Evolutionary conservation across 768 basidiomycete genomes (phyloP).

Genomic region (Russula earlei): DNA sequence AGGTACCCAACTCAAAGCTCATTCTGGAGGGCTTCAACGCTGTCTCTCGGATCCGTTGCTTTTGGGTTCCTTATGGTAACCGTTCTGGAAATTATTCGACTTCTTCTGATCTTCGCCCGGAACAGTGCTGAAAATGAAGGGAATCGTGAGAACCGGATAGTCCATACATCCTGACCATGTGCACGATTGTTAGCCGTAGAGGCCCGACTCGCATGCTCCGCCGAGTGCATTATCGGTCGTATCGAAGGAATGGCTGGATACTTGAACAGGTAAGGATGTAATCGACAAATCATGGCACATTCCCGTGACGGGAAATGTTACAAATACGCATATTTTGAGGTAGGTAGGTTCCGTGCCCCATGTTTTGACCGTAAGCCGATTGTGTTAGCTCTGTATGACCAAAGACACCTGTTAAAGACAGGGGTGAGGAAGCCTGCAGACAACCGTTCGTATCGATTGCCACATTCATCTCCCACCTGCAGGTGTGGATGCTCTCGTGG

Average conservation of each 20-base stretch:
- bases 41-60: conserved; percentile 76
- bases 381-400: conserved; percentile 63
- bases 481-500: conserved; percentile 67
- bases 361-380: not conserved
- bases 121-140: conserved; percentile 55
- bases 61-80: conserved; percentile 83
- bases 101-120: conserved; percentile 49
- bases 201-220: conserved; percentile 68
- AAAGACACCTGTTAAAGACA: conserved; percentile 79
- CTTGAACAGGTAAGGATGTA: conserved; percentile 54
- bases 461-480: not conserved
- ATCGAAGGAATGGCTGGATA: conserved; percentile 63
- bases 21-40: conserved; percentile 64
- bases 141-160: conserved; percentile 36
- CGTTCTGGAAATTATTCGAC: conserved; percentile 55
- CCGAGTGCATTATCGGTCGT: conserved; percentile 66
- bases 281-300: not conserved
- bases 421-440: conserved; percentile 32
- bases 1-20: conserved; percentile 60
- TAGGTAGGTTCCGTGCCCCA: conserved; percentile 37
- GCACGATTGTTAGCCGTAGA: conserved; percentile 44
- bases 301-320: not conserved
- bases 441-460: conserved; percentile 5
- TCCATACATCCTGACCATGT: not conserved
- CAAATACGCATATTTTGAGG: conserved; percentile 78